phyloP scores from a whole-genome alignment of 208 protist species.

The Crithidia brevicula region DNA sequence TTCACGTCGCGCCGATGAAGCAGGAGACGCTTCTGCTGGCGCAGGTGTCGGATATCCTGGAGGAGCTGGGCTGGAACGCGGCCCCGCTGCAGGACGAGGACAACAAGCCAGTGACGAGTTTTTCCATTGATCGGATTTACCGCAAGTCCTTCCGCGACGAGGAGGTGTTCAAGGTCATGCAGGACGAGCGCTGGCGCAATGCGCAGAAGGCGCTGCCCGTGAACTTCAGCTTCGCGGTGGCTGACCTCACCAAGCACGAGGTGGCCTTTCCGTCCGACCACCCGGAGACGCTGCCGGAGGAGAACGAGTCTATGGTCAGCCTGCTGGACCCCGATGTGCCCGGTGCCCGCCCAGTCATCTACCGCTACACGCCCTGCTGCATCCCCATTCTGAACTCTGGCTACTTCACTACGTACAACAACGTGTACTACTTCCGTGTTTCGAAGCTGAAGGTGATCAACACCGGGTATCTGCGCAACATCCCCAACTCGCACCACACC shows the following conservation, averaged over 20 bases:
- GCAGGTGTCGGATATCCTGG: constrained; percentile 72
- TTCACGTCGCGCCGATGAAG: constrained; percentile 86
- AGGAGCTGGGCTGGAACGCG: constrained; percentile 81
- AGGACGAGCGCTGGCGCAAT: constrained; percentile 47
- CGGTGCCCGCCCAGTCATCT: constrained; percentile 52
- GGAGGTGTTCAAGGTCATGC: constrained; percentile 55
- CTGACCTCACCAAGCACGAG: constrained; percentile 66
- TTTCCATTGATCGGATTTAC: constrained; percentile 51
- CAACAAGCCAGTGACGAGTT: constrained; percentile 27
- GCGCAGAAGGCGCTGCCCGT: constrained; percentile 64
- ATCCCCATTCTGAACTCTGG: constrained; percentile 86
- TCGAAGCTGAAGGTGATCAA: constrained; percentile 62
- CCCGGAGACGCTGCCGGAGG: constrained; percentile 52
- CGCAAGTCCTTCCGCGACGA: constrained; percentile 56
- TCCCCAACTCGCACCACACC: constrained; percentile 76
- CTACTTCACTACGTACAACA: constrained; percentile 88
- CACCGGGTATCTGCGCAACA: constrained; percentile 56
- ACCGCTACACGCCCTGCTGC: constrained; percentile 78
- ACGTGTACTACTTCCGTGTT: constrained; percentile 85
- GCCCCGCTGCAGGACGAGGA: constrained; percentile 33
- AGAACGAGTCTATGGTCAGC: constrained; percentile 84
- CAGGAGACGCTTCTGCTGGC: constrained; percentile 81
- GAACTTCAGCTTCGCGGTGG: constrained; percentile 58
- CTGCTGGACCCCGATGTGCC: constrained; percentile 74
- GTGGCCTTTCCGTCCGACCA: constrained; percentile 72